Conservation (phyloP, 371 early-diverging fungal genomes). For the Mortierella sp. region DNA sequence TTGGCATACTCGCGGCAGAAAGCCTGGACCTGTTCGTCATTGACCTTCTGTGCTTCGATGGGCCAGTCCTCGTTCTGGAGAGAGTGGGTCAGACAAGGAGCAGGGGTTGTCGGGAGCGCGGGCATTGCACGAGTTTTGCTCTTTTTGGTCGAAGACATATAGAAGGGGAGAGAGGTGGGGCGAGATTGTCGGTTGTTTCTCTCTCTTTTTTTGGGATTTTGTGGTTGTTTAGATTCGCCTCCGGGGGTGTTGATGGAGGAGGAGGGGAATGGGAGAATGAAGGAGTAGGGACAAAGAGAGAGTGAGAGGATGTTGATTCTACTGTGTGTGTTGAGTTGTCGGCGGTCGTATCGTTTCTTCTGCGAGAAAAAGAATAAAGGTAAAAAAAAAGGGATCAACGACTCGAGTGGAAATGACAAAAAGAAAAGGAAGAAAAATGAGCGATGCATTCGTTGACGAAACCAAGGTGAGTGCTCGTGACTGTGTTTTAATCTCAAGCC, state of each 20-base stretch:
- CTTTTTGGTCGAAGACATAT: slow-evolving; percentile 50
- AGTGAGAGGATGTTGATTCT: slow-evolving; percentile 7
- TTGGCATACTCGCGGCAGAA: slow-evolving; percentile 54
- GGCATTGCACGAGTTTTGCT: slow-evolving; percentile 53
- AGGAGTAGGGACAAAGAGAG: background rate
- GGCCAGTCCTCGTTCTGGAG: slow-evolving; percentile 54
- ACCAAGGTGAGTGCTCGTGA: background rate
- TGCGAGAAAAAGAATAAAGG: background rate
- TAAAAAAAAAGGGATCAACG: background rate
- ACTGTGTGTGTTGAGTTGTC: background rate
- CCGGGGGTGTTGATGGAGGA: background rate
- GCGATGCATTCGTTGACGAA: background rate
- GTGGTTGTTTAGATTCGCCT: background rate
- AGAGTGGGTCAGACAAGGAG: slow-evolving; percentile 49
- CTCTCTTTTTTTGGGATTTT: background rate
- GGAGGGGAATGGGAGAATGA: background rate
- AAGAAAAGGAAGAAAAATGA: background rate
- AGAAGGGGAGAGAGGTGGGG: background rate
- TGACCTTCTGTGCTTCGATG: slow-evolving; percentile 52
- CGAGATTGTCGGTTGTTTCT: background rate
- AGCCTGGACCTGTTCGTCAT: slow-evolving; percentile 53
- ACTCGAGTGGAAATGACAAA: background rate
- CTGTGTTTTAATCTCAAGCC: background rate
- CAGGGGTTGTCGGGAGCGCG: slow-evolving; percentile 35
- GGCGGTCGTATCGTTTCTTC: background rate